Evolutionary conservation across 768 basidiomycete genomes (phyloP), one percentile per base, ranked within the genome.

Genomic region (Collybia sp.): DNA sequence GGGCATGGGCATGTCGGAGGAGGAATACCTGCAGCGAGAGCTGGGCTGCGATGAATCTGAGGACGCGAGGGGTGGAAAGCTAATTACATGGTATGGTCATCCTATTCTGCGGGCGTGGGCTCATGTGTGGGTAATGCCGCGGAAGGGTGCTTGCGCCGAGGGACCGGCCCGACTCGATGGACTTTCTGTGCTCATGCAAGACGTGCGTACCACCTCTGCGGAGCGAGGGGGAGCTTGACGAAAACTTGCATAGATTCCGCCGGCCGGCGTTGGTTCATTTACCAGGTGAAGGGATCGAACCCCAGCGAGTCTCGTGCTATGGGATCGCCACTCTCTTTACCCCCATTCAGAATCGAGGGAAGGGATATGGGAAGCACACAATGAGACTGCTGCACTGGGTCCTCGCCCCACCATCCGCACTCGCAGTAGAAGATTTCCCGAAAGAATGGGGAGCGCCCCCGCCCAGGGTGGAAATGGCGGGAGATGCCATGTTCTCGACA

Each of bases 311-410:
- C 0, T 48, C 63, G 6, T 71, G 75, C 34, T 83, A 83, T 49
- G 77, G 63, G 1, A 61, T 85, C 35, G 80, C 80, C 0, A 70
- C 71, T 3, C 80, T 84, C 8, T 85, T 71, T 57, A 82, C 80
- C 5, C 76, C 77, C 12, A 57, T 67, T 0, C 45, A 53, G 25
- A 67, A 79, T 15, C 71, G 80, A 44, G 63, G 71, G 10, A 73
- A 73, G 43, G 82, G 83, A 15, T 84, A 82, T 49, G 81, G 76
- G 9, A 56, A 59, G 10, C 77, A 80, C 49, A 81, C 83, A 81
- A 81, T 84, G 81, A 66, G 72, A 12, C 69, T 85, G 17, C 45
- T 85, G 31, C 82, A 85, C 54, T 77, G 73, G 71, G 70, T 78
- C 11, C 60, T 76, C 32, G 75, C 73, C 5, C 63, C 67, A 11